Evolutionary conservation across 192 early-diverging fungal genomes (phyloP).

Genomic region (Coemansia aciculifera): DNA sequence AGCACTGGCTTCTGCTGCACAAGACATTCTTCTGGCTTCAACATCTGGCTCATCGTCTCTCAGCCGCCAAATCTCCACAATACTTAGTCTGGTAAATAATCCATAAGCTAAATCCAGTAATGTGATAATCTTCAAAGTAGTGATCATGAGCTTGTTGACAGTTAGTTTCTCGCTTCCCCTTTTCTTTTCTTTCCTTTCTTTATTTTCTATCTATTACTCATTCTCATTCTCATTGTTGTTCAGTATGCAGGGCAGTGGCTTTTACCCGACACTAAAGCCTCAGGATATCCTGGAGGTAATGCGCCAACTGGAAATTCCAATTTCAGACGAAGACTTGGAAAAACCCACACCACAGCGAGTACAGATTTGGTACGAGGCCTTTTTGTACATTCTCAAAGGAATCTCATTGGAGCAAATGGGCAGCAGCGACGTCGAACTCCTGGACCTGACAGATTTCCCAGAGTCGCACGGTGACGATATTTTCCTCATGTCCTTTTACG

Average conservation of each 20-base stretch:
- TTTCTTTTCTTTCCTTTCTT: neutral
- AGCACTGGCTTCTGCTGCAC: neutral
- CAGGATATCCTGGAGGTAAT: constrained; percentile 75
- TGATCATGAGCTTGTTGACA: neutral
- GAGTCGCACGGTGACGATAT: constrained; percentile 69
- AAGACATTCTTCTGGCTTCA: neutral
- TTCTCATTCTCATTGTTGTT: neutral
- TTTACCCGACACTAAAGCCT: constrained; percentile 72
- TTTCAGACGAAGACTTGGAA: constrained; percentile 69
- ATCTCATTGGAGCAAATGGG: constrained; percentile 58
- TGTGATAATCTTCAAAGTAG: neutral
- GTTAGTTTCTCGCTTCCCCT: neutral
- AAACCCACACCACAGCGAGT: constrained; percentile 71
- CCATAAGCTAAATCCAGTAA: neutral
- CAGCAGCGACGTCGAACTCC: constrained; percentile 29
- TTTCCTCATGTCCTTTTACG: constrained; percentile 63
- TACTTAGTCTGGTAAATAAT: neutral
- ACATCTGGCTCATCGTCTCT: neutral
- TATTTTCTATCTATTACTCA: neutral
- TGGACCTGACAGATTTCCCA: constrained; percentile 51
- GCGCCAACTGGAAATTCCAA: constrained; percentile 73
- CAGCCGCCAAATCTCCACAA: neutral
- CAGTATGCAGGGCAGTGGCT: constrained; percentile 37
- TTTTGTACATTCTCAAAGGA: constrained; percentile 70
- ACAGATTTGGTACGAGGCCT: constrained; percentile 68